Percentiles rank a stretch among this genome's conserved stretches.
Conservation (phyloP, 257 asterid species). For the Apocynum venetum region DNA sequence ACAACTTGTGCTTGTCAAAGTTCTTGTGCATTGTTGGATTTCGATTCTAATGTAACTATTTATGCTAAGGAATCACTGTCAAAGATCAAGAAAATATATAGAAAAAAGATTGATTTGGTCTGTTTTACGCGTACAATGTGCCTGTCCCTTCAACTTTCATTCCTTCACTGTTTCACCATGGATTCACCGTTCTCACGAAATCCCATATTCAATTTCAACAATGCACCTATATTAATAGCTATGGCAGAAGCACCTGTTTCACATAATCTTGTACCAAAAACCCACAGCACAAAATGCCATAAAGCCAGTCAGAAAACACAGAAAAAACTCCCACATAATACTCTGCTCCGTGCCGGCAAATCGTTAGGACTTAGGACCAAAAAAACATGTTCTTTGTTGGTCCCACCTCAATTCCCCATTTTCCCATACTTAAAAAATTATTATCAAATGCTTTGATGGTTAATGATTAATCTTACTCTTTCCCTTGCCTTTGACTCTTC, state of each 20-base stretch:
- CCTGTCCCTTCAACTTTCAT: not conserved
- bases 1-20: not conserved
- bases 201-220: not conserved
- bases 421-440: not conserved
- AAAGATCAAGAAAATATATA: too few relatives aligned
- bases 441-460: not conserved
- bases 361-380: not conserved
- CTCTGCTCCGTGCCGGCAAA: constrained; percentile 2
- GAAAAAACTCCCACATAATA: not conserved
- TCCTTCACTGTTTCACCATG: not conserved
- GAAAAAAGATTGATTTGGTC: not conserved
- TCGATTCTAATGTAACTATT: too few relatives aligned
- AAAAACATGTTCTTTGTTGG: constrained; percentile 1
- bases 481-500: not conserved
- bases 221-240: not conserved
- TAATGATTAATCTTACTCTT: not conserved
- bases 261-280: not conserved
- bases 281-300: not conserved
- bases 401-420: constrained; percentile 11
- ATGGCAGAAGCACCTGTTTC: not conserved
- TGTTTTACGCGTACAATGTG: not conserved
- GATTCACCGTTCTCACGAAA: not conserved
- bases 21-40: not conserved
- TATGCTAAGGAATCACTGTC: not conserved
- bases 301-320: not conserved